Percentiles rank a stretch among this genome's conserved stretches.
Evolutionary conservation across 805 yeast species (phyloP).

Genomic region (Kazachstania martiniae): DNA sequence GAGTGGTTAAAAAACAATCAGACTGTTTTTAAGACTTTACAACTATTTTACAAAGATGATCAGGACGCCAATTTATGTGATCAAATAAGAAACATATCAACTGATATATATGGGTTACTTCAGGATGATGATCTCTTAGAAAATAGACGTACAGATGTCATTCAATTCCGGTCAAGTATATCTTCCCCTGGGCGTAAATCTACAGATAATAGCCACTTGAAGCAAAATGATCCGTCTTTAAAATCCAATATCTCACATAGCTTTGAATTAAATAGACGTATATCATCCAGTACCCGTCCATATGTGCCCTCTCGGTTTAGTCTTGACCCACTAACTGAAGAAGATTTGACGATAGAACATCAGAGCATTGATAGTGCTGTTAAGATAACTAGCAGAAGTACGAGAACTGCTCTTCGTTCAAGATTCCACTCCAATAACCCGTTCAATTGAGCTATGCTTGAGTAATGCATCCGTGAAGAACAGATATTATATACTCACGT

Average conservation of each 20-base stretch:
- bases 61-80: constrained; percentile 19
- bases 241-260: constrained; percentile 6
- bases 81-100: constrained; percentile 32
- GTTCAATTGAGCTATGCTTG: constrained; percentile 1
- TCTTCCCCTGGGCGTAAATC: constrained; percentile 27
- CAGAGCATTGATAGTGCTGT: not conserved
- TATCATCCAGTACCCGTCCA: no score
- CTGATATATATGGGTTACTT: constrained; percentile 29
- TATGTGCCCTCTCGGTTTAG: constrained; percentile 5
- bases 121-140: constrained; percentile 19
- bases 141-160: constrained; percentile 18
- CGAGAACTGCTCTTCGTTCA: constrained; percentile 1
- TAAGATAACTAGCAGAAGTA: not conserved
- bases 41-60: constrained; percentile 28
- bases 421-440: constrained; percentile 2
- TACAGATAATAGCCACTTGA: constrained; percentile 25
- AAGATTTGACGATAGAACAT: constrained; percentile 8
- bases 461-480: no score
- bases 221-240: not conserved
- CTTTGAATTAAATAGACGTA: no score
- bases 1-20: constrained; percentile 38
- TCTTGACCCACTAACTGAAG: constrained; percentile 22
- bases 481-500: no score
- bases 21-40: constrained; percentile 19
- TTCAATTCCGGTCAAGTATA: constrained; percentile 25